Conservation (phyloP, 495 filamentous ascomycete genomes). For the Letharia lupina region DNA sequence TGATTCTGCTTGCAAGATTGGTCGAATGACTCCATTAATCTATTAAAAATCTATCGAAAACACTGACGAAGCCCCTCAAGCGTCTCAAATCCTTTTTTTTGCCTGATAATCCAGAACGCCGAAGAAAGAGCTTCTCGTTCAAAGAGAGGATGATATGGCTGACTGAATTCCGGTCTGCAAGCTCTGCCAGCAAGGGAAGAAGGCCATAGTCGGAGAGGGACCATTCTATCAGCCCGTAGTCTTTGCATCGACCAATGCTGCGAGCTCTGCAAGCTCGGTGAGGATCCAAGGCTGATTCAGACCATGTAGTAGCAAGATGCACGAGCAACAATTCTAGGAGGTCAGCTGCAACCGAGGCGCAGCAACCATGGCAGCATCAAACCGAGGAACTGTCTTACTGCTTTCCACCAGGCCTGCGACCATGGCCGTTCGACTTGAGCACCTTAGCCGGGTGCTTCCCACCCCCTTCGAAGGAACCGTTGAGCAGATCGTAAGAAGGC, state of each 20-base stretch:
- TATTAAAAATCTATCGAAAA: neutral
- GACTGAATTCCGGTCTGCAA: neutral
- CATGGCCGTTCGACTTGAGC: constrained; percentile 2
- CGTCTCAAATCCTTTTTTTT: neutral
- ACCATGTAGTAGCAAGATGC: neutral
- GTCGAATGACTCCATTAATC: constrained; percentile 2
- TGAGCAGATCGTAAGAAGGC: constrained; percentile 9
- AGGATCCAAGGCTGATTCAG: neutral
- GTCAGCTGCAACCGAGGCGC: neutral
- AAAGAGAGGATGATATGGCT: neutral
- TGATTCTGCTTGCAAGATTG: neutral
- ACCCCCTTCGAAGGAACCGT: constrained; percentile 2
- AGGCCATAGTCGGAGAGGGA: neutral
- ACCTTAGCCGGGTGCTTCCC: constrained; percentile 6
- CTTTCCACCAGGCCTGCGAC: neutral
- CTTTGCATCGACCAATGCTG: neutral
- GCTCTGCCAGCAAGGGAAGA: neutral
- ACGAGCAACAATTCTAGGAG: neutral
- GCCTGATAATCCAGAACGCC: neutral
- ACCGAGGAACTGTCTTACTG: neutral
- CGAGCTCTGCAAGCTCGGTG: neutral
- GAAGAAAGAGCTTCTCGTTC: neutral
- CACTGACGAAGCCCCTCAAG: neutral
- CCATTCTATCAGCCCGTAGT: neutral
- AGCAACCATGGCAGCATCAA: neutral